These are phyloP conservation scores for Erodium maritimum DNA, from an alignment of 345 rosid species.

Conservation along the genomic window DNA sequence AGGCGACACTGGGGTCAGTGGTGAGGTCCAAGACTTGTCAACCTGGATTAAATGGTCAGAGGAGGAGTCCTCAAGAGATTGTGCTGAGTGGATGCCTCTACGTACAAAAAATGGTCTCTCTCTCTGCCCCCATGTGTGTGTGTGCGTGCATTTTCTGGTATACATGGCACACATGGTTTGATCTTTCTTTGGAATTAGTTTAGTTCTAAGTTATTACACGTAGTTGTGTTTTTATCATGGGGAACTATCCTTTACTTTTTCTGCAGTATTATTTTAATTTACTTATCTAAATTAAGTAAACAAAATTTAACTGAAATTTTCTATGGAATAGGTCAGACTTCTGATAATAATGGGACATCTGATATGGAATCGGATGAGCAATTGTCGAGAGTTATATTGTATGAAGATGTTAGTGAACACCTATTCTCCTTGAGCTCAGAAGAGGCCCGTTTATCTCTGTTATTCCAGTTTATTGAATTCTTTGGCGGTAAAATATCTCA, in stretches of 20 bases:
- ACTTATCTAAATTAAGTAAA: neutral
- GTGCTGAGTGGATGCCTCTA: constrained; percentile 79
- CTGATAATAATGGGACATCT: constrained; percentile 27
- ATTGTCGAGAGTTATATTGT: constrained; percentile 46
- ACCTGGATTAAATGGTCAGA: constrained; percentile 87
- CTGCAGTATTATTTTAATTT: neutral
- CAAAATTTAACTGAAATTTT: neutral
- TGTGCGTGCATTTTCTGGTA: neutral
- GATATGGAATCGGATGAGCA: constrained; percentile 58
- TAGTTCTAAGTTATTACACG: neutral
- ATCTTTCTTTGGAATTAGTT: neutral
- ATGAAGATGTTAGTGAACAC: constrained; percentile 74
- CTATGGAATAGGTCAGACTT: constrained; percentile 25
- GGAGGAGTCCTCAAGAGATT: constrained; percentile 71
- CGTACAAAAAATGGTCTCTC: constrained; percentile 40
- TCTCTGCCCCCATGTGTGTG: constrained; percentile 4
- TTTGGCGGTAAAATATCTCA: constrained; percentile 67
- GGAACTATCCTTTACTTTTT: too few relatives aligned
- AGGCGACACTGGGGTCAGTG: constrained; percentile 47
- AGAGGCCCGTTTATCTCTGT: constrained; percentile 61
- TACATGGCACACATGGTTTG: neutral
- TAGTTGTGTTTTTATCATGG: neutral
- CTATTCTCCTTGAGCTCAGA: constrained; percentile 61
- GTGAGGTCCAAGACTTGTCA: constrained; percentile 59
- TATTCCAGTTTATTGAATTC: constrained; percentile 69